Conservation (phyloP, 495 filamentous ascomycete genomes). For the Podospora sp. region DNA sequence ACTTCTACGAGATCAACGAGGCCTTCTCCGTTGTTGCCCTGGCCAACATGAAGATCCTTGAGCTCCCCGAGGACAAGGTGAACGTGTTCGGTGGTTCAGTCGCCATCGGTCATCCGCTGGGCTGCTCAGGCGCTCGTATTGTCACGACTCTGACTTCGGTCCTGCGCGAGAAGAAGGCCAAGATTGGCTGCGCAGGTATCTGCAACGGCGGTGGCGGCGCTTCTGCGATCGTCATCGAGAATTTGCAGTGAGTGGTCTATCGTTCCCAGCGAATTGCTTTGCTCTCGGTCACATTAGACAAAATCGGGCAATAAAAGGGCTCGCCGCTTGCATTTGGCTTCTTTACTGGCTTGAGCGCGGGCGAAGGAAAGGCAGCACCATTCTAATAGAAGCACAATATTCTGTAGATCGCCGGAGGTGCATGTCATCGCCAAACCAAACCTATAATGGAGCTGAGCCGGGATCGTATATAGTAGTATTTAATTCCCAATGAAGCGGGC, state of each 20-base stretch:
- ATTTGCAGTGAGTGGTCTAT: constrained; percentile 48
- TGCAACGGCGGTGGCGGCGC: constrained; percentile 98
- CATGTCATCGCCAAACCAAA: constrained; percentile 25
- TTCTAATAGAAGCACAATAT: constrained; percentile 27
- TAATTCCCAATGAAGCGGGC: neutral
- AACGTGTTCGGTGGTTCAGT: constrained; percentile 96
- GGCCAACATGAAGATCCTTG: constrained; percentile 90
- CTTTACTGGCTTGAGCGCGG: neutral
- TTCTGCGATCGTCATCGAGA: constrained; percentile 86
- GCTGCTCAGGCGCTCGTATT: constrained; percentile 90
- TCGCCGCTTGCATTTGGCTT: neutral
- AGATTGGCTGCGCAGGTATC: constrained; percentile 92
- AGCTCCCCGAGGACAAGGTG: constrained; percentile 78
- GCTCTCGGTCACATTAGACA: neutral
- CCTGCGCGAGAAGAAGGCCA: constrained; percentile 83
- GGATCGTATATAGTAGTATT: neutral
- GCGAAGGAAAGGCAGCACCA: neutral
- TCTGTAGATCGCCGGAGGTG: constrained; percentile 26
- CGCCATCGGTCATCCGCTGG: constrained; percentile 92
- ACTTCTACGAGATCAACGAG: constrained; percentile 98
- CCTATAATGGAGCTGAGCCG: constrained; percentile 26
- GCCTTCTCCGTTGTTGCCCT: constrained; percentile 96
- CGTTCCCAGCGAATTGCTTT: neutral
- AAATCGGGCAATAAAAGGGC: neutral
- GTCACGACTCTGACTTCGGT: constrained; percentile 89